These are phyloP conservation scores for Sclerospora graminicola DNA, from an alignment of 352 stramenopile species.

Conservation along the genomic window DNA sequence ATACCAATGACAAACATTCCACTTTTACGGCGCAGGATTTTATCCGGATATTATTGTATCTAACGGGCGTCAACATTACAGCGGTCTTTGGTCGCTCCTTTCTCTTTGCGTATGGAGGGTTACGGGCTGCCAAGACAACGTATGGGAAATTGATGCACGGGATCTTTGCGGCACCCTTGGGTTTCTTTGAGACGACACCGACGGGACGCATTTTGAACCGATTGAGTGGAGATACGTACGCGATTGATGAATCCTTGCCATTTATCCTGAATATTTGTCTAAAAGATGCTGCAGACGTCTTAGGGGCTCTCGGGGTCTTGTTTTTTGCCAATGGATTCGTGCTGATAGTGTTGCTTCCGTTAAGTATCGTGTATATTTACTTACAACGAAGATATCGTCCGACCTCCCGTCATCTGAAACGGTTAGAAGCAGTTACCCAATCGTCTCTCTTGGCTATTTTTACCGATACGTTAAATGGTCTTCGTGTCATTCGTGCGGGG, in stretches of 20 bases:
- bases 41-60: too few relatives aligned
- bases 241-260: conserved; percentile 78
- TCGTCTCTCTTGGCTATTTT: conserved; percentile 67
- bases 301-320: conserved; percentile 64
- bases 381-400: conserved; percentile 61
- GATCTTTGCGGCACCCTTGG: conserved; percentile 45
- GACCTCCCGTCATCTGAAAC: conserved; percentile 59
- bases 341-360: conserved; percentile 55
- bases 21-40: too few relatives aligned
- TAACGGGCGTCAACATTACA: too few relatives aligned
- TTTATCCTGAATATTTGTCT: conserved; percentile 87
- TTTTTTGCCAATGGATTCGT: conserved; percentile 74
- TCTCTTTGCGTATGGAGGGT: conserved; percentile 73
- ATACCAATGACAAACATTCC: too few relatives aligned
- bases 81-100: too few relatives aligned
- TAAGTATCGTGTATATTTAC: conserved; percentile 54
- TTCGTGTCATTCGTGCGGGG: conserved; percentile 53
- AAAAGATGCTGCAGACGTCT: conserved; percentile 63
- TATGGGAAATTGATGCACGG: conserved; percentile 43
- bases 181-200: conserved; percentile 65
- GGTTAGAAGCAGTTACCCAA: conserved; percentile 59
- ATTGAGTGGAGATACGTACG: conserved; percentile 73
- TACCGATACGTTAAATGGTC: conserved; percentile 64
- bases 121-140: conserved; percentile 51
- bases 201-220: conserved; percentile 66